Evolutionary conservation across 441 rosid genomes (phyloP).

Genomic region (Hypseocharis bilobata): DNA sequence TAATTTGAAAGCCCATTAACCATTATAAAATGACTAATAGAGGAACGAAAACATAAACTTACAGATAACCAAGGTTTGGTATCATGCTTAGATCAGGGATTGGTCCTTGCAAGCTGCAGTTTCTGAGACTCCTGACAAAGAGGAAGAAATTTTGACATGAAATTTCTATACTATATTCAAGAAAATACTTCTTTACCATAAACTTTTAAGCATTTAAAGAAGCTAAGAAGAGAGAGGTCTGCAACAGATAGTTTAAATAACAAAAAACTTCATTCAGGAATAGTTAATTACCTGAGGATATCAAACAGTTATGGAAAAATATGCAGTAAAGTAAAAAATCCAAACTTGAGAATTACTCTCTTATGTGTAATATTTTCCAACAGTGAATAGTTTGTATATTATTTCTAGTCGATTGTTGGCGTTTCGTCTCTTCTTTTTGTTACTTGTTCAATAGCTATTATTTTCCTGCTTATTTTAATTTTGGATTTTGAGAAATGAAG

Average conservation of each 20-base stretch:
- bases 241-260: not conserved
- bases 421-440: not conserved
- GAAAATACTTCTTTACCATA: not conserved
- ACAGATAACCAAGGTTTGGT: conserved; percentile 74
- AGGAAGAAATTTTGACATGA: conserved; percentile 11
- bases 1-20: conserved; percentile 12
- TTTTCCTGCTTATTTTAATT: not conserved
- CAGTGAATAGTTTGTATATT: not conserved
- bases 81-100: conserved; percentile 79
- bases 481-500: conserved; percentile 1
- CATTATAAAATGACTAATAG: conserved; percentile 8
- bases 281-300: not conserved
- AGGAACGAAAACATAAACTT: conserved; percentile 29
- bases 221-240: not conserved
- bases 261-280: not conserved
- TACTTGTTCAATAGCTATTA: not conserved
- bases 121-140: conserved; percentile 73
- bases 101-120: conserved; percentile 73
- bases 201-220: conserved; percentile 1
- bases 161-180: not conserved
- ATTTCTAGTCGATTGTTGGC: not conserved
- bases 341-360: not conserved
- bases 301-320: not conserved
- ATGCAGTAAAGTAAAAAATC: not conserved
- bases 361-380: not conserved